Evolutionary conservation across 441 rosid genomes (phyloP).

Genomic region (Populus hybrid): DNA sequence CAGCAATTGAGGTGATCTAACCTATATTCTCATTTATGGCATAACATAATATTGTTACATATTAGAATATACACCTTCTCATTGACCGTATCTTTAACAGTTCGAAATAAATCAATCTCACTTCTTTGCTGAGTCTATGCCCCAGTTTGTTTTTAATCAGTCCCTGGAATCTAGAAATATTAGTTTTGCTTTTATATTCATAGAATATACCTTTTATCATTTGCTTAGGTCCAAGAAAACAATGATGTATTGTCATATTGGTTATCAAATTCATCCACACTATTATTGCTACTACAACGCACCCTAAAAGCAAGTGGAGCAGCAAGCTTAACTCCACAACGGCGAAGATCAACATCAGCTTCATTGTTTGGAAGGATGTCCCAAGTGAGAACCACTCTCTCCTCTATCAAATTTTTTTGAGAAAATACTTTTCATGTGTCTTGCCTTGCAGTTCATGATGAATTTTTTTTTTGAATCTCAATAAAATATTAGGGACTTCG

Average conservation of each 20-base stretch:
- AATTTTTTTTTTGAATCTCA: background rate
- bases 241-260: slow-evolving; percentile 78
- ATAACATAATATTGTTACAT: no score
- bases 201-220: background rate
- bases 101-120: background rate
- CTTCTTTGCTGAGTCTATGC: background rate
- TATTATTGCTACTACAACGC: slow-evolving; percentile 83
- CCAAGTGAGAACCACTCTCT: slow-evolving; percentile 45
- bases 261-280: slow-evolving; percentile 81
- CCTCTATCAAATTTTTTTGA: background rate
- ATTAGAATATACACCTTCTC: no score
- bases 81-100: no score
- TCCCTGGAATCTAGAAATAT: background rate
- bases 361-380: slow-evolving; percentile 94
- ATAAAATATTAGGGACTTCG: slow-evolving; percentile 59
- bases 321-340: slow-evolving; percentile 85
- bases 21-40: background rate
- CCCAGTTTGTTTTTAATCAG: background rate
- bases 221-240: slow-evolving; percentile 70
- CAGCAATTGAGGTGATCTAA: slow-evolving; percentile 65
- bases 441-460: background rate
- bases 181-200: background rate
- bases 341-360: slow-evolving; percentile 79
- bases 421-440: background rate
- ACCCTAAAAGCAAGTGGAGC: slow-evolving; percentile 94